phyloP scores from a whole-genome alignment of 345 rosid genomes.

The Microcos paniculata region DNA sequence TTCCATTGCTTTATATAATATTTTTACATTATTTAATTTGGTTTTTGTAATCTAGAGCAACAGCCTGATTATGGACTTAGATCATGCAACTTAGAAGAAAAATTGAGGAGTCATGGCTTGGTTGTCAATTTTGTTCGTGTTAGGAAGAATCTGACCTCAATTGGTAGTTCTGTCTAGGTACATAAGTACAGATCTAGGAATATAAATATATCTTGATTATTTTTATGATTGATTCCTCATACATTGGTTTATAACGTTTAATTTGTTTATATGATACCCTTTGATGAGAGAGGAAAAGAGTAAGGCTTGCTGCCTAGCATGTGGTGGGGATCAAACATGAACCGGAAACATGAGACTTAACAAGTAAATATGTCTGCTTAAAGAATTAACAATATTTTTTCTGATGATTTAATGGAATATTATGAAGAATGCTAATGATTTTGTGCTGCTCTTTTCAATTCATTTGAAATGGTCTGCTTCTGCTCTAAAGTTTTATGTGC shows the following conservation, averaged over 20 bases:
- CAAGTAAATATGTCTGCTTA: not conserved
- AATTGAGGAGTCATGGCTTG: not conserved
- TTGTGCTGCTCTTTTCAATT: not conserved
- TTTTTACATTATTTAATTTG: not conserved
- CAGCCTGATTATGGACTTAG: not conserved
- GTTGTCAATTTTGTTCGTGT: slow-evolving; percentile 16
- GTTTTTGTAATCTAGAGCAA: not conserved
- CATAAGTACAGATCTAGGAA: slow-evolving; percentile 11
- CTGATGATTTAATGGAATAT: not conserved
- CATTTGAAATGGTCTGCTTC: not conserved
- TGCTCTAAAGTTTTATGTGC: not conserved
- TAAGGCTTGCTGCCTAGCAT: not conserved
- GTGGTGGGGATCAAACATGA: not conserved
- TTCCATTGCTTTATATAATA: not conserved
- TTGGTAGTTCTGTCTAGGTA: not conserved
- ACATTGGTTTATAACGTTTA: not conserved
- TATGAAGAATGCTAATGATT: not conserved
- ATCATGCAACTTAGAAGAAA: not conserved
- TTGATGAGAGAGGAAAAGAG: not conserved
- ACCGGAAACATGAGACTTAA: not conserved
- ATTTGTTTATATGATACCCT: not conserved
- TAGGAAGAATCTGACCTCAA: not conserved
- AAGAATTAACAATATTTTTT: not conserved
- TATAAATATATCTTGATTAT: not conserved
- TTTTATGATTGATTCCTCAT: not conserved